Evolutionary conservation across 805 yeast species (phyloP).

Genomic region (Teunomyces atbi): DNA sequence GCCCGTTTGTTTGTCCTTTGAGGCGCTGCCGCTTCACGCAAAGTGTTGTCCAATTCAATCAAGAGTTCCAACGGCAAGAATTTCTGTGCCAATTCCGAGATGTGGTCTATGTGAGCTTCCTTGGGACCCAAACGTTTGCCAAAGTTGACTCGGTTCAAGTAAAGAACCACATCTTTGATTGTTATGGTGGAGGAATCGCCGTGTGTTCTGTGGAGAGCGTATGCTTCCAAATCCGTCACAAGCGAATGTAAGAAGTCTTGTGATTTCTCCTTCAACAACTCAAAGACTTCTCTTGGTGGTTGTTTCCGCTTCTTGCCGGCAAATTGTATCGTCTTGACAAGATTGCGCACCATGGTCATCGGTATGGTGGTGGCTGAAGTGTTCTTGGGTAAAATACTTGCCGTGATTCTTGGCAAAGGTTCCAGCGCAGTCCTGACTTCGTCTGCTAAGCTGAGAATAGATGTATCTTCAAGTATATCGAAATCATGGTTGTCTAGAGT

Average conservation of each 20-base stretch:
- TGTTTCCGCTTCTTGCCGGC: conserved; percentile 4
- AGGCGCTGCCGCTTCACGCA: conserved; percentile 7
- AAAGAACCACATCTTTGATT: conserved; percentile 35
- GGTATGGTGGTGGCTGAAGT: not conserved
- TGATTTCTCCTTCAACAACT: conserved; percentile 26
- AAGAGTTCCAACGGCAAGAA: conserved; percentile 37
- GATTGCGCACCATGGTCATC: not conserved
- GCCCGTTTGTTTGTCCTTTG: not conserved
- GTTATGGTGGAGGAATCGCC: conserved; percentile 26
- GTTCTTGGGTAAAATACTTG: not conserved
- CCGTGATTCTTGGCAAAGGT: not conserved
- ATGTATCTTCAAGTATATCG: not conserved
- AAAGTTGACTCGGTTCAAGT: conserved; percentile 30
- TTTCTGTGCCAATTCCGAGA: conserved; percentile 31
- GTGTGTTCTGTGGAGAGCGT: conserved; percentile 27
- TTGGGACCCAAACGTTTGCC: conserved; percentile 8
- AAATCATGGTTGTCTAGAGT: conserved; percentile 8
- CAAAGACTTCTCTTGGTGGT: conserved; percentile 13
- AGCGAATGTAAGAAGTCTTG: conserved; percentile 29
- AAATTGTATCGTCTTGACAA: conserved; percentile 1
- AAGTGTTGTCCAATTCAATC: conserved; percentile 30
- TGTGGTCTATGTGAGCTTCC: conserved; percentile 17
- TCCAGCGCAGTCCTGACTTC: conserved; percentile 1
- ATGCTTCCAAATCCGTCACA: conserved; percentile 34
- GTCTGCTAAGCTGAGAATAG: conserved; percentile 1